phyloP scores from a whole-genome alignment of 23 red algal genomes.

The Gracilaria domingensis region DNA sequence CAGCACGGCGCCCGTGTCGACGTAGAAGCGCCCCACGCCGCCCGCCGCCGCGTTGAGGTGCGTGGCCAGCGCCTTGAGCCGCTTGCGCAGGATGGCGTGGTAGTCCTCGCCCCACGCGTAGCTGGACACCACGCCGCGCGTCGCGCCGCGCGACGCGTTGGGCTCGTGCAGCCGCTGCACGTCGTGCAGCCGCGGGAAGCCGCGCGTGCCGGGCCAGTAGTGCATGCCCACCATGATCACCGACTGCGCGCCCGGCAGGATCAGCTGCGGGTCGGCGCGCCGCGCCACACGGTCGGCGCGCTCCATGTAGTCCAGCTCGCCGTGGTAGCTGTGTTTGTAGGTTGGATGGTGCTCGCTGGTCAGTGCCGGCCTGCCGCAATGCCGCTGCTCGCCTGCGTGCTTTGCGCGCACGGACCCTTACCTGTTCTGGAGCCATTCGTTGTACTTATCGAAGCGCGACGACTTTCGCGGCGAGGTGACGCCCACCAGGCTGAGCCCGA shows the following conservation, averaged over 20 bases:
- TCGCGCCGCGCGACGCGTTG: background rate
- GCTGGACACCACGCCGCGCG: conserved; percentile 85
- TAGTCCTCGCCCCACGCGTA: conserved; percentile 98
- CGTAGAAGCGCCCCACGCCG: conserved; percentile 89
- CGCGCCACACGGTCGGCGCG: conserved; percentile 91
- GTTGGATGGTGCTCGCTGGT: too few species aligned
- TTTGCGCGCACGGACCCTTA: too few species aligned
- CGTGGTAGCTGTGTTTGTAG: conserved; percentile 72
- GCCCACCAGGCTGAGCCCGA: conserved; percentile 38
- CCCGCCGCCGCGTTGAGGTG: conserved; percentile 69
- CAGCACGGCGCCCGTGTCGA: conserved; percentile 95
- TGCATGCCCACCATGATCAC: conserved; percentile 88
- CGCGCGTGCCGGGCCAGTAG: conserved; percentile 92
- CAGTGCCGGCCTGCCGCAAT: too few species aligned
- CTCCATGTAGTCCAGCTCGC: conserved; percentile 92
- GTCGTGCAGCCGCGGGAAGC: conserved; percentile 75
- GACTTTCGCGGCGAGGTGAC: conserved; percentile 39
- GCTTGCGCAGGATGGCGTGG: conserved; percentile 59
- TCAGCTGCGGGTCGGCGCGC: conserved; percentile 60
- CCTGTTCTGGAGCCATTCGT: conserved; percentile 50
- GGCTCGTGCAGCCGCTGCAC: conserved; percentile 2
- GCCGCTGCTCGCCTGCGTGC: too few species aligned
- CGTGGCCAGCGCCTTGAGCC: conserved; percentile 71
- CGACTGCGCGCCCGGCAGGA: conserved; percentile 84
- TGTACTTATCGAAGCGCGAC: conserved; percentile 51